These are phyloP conservation scores for Aspergillus melleus DNA, from an alignment of 2,329 filamentous ascomycete genomes.

Conservation along the genomic window DNA sequence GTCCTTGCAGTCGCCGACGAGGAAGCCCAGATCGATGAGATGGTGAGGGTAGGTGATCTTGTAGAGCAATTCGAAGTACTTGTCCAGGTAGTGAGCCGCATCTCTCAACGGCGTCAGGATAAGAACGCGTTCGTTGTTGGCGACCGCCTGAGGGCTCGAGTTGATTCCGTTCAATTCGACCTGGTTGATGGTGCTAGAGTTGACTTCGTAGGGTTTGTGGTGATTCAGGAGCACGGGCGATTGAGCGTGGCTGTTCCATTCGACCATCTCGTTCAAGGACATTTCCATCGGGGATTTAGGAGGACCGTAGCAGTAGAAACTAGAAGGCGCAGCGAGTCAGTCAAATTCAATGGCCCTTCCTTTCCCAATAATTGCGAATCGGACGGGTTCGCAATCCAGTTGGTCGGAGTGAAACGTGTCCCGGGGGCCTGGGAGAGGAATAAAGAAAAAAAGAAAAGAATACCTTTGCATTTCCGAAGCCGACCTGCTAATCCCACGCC, in stretches of 20 bases:
- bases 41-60: constrained; percentile 92
- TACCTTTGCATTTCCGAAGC: constrained; percentile 91
- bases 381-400: constrained; percentile 3
- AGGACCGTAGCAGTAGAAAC: constrained; percentile 97
- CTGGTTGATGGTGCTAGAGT: constrained; percentile 73
- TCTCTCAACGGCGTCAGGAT: constrained; percentile 93
- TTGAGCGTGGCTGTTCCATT: constrained; percentile 84
- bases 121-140: constrained; percentile 82
- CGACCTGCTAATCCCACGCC: constrained; percentile 78
- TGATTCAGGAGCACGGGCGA: constrained; percentile 97
- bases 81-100: constrained; percentile 75
- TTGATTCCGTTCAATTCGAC: constrained; percentile 82
- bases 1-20: constrained; percentile 88
- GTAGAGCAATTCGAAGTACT: constrained; percentile 90
- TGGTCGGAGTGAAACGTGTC: neutral
- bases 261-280: constrained; percentile 82
- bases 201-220: constrained; percentile 82
- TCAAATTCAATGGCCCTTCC: neutral
- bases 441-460: constrained; percentile 23
- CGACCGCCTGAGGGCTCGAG: constrained; percentile 74
- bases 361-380: neutral
- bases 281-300: constrained; percentile 95
- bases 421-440: neutral
- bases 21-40: constrained; percentile 90
- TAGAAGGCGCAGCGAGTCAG: constrained; percentile 40